Conservation (phyloP, 2,329 filamentous ascomycete species). For the Stemphylium vesicarium region DNA sequence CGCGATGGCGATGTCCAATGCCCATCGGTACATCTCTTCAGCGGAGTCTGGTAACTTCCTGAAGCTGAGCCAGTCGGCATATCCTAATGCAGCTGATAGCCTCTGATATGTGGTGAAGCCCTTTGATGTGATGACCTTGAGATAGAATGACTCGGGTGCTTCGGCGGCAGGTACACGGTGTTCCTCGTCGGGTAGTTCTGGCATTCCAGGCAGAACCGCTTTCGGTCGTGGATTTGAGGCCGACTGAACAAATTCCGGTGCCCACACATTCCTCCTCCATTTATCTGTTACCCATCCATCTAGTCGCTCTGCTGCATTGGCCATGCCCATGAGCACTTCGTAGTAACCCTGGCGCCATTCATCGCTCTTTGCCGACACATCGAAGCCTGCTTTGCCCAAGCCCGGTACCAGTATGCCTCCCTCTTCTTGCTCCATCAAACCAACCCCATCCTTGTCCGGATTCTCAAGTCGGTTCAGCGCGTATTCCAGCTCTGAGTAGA, state of each 20-base stretch:
- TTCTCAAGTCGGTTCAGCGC: constrained; percentile 74
- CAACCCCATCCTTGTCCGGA: constrained; percentile 69
- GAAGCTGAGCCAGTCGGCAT: constrained; percentile 84
- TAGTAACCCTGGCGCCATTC: constrained; percentile 88
- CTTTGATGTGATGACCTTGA: constrained; percentile 78
- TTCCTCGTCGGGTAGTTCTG: constrained; percentile 73
- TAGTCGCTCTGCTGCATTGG: constrained; percentile 77
- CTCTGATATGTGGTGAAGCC: constrained; percentile 82
- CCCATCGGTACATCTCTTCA: constrained; percentile 75
- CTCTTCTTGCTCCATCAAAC: constrained; percentile 63
- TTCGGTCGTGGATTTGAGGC: constrained; percentile 82
- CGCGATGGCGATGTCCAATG: constrained; percentile 73
- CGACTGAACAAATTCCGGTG: constrained; percentile 75
- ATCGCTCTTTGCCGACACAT: constrained; percentile 77
- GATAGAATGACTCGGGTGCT: constrained; percentile 77
- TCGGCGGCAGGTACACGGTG: constrained; percentile 72
- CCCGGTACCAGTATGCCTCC: constrained; percentile 53
- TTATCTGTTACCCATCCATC: constrained; percentile 79
- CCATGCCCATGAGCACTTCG: constrained; percentile 78
- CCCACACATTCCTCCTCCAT: constrained; percentile 67
- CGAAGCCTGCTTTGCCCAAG: constrained; percentile 61
- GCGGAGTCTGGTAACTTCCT: constrained; percentile 71
- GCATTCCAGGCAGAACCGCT: constrained; percentile 70
- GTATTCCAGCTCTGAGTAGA: constrained; percentile 65
- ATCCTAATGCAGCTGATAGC: constrained; percentile 80